Conservation (phyloP, 2,329 filamentous ascomycete genomes). For the Colletotrichum orchidophilum region DNA sequence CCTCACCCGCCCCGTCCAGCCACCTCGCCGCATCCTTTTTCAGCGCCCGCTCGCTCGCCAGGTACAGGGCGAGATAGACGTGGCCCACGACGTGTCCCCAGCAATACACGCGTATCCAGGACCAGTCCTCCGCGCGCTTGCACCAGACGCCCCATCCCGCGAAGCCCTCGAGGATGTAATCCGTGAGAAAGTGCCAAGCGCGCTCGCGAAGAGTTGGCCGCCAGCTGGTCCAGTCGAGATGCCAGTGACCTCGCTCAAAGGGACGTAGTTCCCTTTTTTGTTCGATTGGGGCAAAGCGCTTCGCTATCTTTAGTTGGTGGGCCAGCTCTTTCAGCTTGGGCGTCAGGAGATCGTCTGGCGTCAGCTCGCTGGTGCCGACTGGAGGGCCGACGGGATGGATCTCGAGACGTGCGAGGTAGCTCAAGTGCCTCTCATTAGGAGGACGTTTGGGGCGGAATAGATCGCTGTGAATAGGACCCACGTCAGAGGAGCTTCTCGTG, state of each 20-base stretch:
- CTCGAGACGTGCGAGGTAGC: conserved; percentile 46
- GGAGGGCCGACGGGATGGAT: conserved; percentile 66
- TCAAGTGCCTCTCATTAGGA: conserved; percentile 36
- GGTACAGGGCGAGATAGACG: conserved; percentile 78
- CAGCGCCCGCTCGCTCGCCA: conserved; percentile 73
- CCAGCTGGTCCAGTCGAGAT: conserved; percentile 68
- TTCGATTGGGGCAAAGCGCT: conserved; percentile 60
- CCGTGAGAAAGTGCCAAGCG: conserved; percentile 70
- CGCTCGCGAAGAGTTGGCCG: conserved; percentile 53
- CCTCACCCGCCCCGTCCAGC: conserved; percentile 70
- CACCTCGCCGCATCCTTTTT: conserved; percentile 68
- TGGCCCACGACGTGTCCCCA: conserved; percentile 81
- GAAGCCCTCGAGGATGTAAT: conserved; percentile 66
- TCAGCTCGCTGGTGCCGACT: conserved; percentile 54
- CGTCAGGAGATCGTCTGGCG: conserved; percentile 64
- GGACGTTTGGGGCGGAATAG: conserved; percentile 36
- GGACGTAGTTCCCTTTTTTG: conserved; percentile 54
- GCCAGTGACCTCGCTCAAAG: conserved; percentile 84
- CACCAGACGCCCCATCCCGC: conserved; percentile 77
- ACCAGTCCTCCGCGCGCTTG: conserved; percentile 52
- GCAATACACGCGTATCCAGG: conserved; percentile 73
- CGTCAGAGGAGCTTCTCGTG: conserved; percentile 45
- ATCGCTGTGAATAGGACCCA: conserved; percentile 33
- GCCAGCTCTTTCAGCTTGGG: conserved; percentile 62
- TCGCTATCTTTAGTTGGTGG: conserved; percentile 58